Percentiles rank a stretch among this genome's conserved stretches.
Evolutionary conservation across 2,329 filamentous ascomycete genomes (phyloP).

Genomic region (Lachnellula subtilissima): DNA sequence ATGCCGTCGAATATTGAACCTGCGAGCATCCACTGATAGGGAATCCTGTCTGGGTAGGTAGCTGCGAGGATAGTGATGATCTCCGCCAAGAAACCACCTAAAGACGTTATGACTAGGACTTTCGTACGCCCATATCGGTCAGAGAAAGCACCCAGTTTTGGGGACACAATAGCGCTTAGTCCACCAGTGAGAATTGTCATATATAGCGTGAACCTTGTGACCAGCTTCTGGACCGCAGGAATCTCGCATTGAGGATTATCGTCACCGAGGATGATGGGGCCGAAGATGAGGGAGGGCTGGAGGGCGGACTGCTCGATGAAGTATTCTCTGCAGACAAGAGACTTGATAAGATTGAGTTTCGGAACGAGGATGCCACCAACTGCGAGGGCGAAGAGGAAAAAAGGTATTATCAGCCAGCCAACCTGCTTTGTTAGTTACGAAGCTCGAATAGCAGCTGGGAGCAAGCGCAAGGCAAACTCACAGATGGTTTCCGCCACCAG

Average conservation of each 20-base stretch:
- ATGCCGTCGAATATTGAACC: slow-evolving; percentile 77
- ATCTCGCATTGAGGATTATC: slow-evolving; percentile 77
- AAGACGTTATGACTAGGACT: slow-evolving; percentile 67
- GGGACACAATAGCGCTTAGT: slow-evolving; percentile 74
- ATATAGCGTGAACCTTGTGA: slow-evolving; percentile 73
- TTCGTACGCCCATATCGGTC: slow-evolving; percentile 79
- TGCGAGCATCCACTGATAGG: slow-evolving; percentile 74
- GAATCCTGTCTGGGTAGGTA: slow-evolving; percentile 64
- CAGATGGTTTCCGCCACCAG: slow-evolving; percentile 60
- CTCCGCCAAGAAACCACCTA: slow-evolving; percentile 71
- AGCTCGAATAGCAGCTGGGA: background rate
- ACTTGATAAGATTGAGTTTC: slow-evolving; percentile 79
- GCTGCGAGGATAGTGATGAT: slow-evolving; percentile 73
- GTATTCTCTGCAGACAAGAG: slow-evolving; percentile 79
- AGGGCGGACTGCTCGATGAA: slow-evolving; percentile 60
- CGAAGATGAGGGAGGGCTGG: slow-evolving; percentile 55
- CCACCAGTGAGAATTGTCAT: slow-evolving; percentile 70
- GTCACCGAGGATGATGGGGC: slow-evolving; percentile 60
- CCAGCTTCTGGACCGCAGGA: slow-evolving; percentile 70
- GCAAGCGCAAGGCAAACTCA: slow-evolving; percentile 34
- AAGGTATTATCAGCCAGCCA: slow-evolving; percentile 77
- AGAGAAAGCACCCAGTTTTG: slow-evolving; percentile 77
- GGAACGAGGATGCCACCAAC: slow-evolving; percentile 84
- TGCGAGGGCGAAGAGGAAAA: slow-evolving; percentile 75
- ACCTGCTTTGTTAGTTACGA: slow-evolving; percentile 47